Evolutionary conservation across 2,329 filamentous ascomycete species (phyloP).

Genomic region (Alternaria consortialis): DNA sequence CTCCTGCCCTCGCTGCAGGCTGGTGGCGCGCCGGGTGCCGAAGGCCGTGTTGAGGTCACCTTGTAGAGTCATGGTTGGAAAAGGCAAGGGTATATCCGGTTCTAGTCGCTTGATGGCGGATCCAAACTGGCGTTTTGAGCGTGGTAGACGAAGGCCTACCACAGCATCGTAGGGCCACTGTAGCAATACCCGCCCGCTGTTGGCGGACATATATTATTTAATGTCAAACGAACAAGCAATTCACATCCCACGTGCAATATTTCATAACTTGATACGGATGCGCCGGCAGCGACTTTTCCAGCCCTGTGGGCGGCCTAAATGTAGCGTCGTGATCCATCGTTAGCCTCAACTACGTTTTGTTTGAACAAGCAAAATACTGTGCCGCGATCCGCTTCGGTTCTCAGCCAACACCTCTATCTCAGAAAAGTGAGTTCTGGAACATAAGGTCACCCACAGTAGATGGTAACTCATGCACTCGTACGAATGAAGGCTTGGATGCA

Average conservation of each 20-base stretch:
- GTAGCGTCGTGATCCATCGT: background rate
- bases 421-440: background rate
- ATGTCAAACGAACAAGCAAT: conserved; percentile 36
- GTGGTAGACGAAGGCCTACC: conserved; percentile 40
- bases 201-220: conserved; percentile 45
- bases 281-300: conserved; percentile 7
- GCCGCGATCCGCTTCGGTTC: background rate
- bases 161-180: conserved; percentile 33
- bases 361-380: background rate
- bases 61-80: conserved; percentile 45
- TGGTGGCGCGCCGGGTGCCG: conserved; percentile 49
- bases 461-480: background rate
- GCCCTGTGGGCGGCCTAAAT: conserved; percentile 3
- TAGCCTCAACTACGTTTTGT: background rate
- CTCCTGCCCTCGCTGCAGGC: conserved; percentile 50
- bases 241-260: background rate
- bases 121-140: conserved; percentile 43
- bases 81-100: conserved; percentile 39
- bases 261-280: background rate
- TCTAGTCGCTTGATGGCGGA: conserved; percentile 35
- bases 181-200: conserved; percentile 45
- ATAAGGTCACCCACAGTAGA: background rate
- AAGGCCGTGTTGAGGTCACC: conserved; percentile 54
- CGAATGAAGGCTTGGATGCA: conserved; percentile 1
- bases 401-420: background rate